phyloP scores from a whole-genome alignment of 2,329 filamentous ascomycete species.

The Sporothrix variecibatus region DNA sequence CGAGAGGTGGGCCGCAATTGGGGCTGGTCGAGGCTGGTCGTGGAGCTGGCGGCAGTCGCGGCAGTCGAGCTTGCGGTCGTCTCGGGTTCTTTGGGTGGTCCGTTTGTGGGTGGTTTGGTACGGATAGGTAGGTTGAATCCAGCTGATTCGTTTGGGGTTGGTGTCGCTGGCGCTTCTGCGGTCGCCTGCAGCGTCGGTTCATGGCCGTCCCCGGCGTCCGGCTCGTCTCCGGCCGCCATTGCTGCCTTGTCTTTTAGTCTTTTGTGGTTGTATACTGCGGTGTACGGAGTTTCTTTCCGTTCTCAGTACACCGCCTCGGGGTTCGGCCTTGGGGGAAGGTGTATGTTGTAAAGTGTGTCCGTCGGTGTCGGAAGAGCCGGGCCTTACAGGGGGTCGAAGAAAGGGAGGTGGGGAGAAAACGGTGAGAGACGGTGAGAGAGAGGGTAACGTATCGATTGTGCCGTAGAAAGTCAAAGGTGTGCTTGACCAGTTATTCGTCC shows the following conservation, averaged over 20 bases:
- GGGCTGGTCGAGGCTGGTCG: not conserved
- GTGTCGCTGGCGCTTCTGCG: not conserved
- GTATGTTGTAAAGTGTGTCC: not conserved
- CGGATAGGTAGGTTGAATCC: not conserved
- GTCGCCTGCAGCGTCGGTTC: not conserved
- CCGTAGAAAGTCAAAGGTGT: not conserved
- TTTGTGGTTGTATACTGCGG: not conserved
- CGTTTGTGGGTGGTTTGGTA: not conserved
- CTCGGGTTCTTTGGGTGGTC: not conserved
- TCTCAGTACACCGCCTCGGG: conserved; percentile 16
- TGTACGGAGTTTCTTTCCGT: not conserved
- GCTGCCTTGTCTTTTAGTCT: not conserved
- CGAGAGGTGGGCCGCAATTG: not conserved
- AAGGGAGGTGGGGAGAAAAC: conserved; percentile 6
- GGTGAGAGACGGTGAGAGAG: conserved; percentile 4
- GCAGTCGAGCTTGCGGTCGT: not conserved
- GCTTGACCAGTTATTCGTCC: not conserved
- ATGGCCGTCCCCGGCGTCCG: conserved; percentile 14
- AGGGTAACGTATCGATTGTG: not conserved
- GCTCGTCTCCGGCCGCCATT: conserved; percentile 28
- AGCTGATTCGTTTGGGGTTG: not conserved
- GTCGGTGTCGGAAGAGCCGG: conserved; percentile 9
- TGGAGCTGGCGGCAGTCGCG: conserved; percentile 1
- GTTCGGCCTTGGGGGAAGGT: not conserved
- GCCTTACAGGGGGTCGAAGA: not conserved